Base-by-base conservation (phyloP, 805 yeast species). In the Dipodascus geniculatus region DNA sequence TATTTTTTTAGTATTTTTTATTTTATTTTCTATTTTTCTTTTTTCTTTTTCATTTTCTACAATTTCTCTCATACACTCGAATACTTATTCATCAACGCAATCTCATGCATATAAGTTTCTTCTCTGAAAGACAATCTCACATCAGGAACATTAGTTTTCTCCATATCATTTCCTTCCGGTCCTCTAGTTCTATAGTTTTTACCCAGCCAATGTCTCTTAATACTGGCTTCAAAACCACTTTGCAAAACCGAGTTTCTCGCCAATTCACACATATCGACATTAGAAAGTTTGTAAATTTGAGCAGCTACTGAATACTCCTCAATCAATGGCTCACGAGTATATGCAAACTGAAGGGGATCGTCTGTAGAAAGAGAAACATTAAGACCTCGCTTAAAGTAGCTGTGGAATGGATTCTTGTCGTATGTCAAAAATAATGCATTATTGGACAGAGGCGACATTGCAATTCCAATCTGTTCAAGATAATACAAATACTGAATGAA, bases 291-390 rank as follows among this genome's bases (percentile, higher is more conserved):
- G 75, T 90, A 93, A 60, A 93, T 93, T 69, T 93, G 98, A 0
- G 97, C 98, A 3, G 99, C 99, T 28, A 93, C 98, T 1, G 96
- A 87, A 68, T 90, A 93, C 69, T 93, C 99, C 68, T 93, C 99
- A 61, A 93, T 93, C 63, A 93, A 76, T 14, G 99, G 98, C 65
- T 93, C 99, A 63, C 95, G 82, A 31, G 99, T 93, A 71, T 89
- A 93, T 0, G 97, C 86, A 67, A 93, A 93, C 71, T 95, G 99
- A 51, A 93, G 75, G 4, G 99, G 99, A 73, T 93, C 99, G 70
- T 93, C 99, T 0, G 98, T 89, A 0, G 97, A 90, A 53, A 93
- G 73, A 0, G 97, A 88, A 42, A 93, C 96, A 63, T 91, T 91
- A 66, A 93, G 74, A 1, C 99, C 99, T 65, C 93, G 82, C 64